These are phyloP conservation scores for Lactarius evosmus DNA, from an alignment of 768 basidiomycete genomes.

Conservation along the genomic window DNA sequence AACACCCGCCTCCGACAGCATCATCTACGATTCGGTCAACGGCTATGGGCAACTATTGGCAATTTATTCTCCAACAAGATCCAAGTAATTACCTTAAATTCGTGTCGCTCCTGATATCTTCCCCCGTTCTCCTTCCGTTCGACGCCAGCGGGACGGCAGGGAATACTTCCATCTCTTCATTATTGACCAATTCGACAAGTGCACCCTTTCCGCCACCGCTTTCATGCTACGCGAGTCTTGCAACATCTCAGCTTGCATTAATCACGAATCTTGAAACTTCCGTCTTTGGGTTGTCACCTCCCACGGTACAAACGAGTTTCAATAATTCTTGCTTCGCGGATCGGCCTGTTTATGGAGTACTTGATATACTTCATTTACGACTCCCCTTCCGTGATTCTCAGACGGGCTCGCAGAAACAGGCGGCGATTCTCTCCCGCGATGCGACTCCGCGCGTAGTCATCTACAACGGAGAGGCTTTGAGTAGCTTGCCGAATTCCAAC, in stretches of 20 bases:
- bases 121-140: slow-evolving; percentile 56
- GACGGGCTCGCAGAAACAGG: slow-evolving; percentile 46
- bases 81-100: slow-evolving; percentile 45
- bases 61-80: slow-evolving; percentile 46
- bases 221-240: slow-evolving; percentile 57
- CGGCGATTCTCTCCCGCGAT: slow-evolving; percentile 45
- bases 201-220: slow-evolving; percentile 56
- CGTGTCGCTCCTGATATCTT: slow-evolving; percentile 43
- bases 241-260: slow-evolving; percentile 38
- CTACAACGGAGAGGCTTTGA: slow-evolving; percentile 50
- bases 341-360: slow-evolving; percentile 60
- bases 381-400: slow-evolving; percentile 52
- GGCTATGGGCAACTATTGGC: slow-evolving; percentile 55
- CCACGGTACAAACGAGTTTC: slow-evolving; percentile 39
- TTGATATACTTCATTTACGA: slow-evolving; percentile 55
- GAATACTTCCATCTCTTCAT: slow-evolving; percentile 35
- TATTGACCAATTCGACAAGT: slow-evolving; percentile 43
- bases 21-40: slow-evolving; percentile 51
- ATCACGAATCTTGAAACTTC: slow-evolving; percentile 48
- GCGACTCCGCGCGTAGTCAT: slow-evolving; percentile 48
- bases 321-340: slow-evolving; percentile 50
- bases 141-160: slow-evolving; percentile 44
- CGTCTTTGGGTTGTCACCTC: slow-evolving; percentile 48
- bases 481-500: slow-evolving; percentile 43
- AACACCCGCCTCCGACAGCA: slow-evolving; percentile 38